phyloP scores from a whole-genome alignment of 306 rosid species.

The Vigna angularis region DNA sequence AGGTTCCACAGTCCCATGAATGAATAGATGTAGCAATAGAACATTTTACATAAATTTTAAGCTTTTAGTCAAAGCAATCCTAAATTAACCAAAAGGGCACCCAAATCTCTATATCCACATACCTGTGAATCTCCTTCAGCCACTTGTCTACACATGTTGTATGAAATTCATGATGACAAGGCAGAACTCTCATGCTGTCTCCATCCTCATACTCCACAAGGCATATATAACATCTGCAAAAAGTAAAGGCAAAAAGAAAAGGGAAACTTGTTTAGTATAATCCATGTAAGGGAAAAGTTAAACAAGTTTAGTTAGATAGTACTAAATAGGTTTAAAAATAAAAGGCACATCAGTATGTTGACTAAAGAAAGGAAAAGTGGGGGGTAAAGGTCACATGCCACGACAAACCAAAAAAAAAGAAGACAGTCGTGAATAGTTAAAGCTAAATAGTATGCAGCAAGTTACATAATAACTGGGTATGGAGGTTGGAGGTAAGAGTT shows the following conservation, averaged over 20 bases:
- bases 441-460: not conserved
- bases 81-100: constrained; percentile 22
- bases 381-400: not conserved
- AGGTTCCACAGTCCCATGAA: constrained; percentile 12
- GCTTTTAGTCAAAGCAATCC: constrained; percentile 2
- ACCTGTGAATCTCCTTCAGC: constrained; percentile 99
- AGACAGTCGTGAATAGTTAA: not conserved
- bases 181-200: constrained; percentile 84
- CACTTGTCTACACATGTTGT: constrained; percentile 93
- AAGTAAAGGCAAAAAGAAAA: constrained; percentile 3
- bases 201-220: constrained; percentile 99
- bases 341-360: not conserved
- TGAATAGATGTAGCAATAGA: not conserved
- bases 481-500: not conserved
- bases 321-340: not conserved
- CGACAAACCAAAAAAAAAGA: not conserved
- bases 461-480: not conserved
- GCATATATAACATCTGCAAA: constrained; percentile 91
- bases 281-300: constrained; percentile 5
- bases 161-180: constrained; percentile 96
- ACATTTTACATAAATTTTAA: not conserved
- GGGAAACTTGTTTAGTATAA: not conserved
- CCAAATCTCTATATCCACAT: constrained; percentile 27
- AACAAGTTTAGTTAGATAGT: constrained; percentile 10
- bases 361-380: constrained; percentile 6